These are phyloP conservation scores for Cylindrotheca closterium DNA, from an alignment of 108 stramenopile species.

Conservation along the genomic window DNA sequence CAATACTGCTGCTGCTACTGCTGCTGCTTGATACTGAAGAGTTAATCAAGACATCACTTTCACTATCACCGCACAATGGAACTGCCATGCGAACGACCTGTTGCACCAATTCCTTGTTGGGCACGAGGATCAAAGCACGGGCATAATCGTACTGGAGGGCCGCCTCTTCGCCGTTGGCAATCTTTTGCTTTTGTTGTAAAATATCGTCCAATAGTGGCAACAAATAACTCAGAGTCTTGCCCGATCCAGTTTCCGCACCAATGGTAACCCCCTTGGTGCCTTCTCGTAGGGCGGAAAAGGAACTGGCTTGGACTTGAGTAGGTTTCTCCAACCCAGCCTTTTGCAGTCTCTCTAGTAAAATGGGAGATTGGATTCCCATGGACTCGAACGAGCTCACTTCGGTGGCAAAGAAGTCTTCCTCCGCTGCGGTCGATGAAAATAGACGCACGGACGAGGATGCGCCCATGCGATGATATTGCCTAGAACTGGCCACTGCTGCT, in stretches of 20 bases:
- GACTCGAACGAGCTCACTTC: slow-evolving; percentile 50
- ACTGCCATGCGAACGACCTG: slow-evolving; percentile 86
- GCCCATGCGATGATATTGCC: no score
- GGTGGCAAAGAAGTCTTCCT: slow-evolving; percentile 34
- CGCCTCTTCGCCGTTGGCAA: neutral
- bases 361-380: slow-evolving; percentile 64
- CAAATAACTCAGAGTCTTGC: slow-evolving; percentile 96
- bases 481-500: no score
- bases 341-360: slow-evolving; percentile 59
- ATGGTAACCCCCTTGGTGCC: slow-evolving; percentile 66
- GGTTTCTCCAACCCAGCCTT: slow-evolving; percentile 48
- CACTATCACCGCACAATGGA: slow-evolving; percentile 34
- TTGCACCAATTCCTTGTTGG: slow-evolving; percentile 88
- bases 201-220: slow-evolving; percentile 85
- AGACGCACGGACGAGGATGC: neutral
- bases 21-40: slow-evolving; percentile 3
- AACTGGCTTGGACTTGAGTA: slow-evolving; percentile 71
- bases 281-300: slow-evolving; percentile 45
- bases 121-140: slow-evolving; percentile 79
- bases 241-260: slow-evolving; percentile 93
- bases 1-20: slow-evolving; percentile 12
- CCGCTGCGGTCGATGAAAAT: neutral
- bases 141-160: slow-evolving; percentile 66
- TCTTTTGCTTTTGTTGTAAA: slow-evolving; percentile 49
- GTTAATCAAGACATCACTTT: slow-evolving; percentile 35